phyloP scores from a whole-genome alignment of 1,284 basidiomycete species.

The Trichosporon sp. region DNA sequence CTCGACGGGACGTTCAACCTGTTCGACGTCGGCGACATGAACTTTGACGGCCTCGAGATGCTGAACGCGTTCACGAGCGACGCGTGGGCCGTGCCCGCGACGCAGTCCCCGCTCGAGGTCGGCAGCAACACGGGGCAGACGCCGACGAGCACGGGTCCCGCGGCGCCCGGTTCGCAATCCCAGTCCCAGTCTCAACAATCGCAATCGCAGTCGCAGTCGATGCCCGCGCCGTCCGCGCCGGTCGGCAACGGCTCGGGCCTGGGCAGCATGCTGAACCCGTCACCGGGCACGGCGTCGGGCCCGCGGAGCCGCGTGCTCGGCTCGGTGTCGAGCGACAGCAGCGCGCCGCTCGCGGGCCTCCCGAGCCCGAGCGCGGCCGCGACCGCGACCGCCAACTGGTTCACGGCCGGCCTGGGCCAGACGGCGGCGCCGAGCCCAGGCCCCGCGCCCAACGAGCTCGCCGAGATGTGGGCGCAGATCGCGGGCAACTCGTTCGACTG shows the following conservation, averaged over 20 bases:
- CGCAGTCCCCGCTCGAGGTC: conserved; percentile 1
- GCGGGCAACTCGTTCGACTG: conserved; percentile 42
- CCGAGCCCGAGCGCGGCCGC: background rate
- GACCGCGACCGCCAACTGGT: conserved; percentile 7
- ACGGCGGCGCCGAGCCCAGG: conserved; percentile 3
- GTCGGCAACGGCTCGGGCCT: background rate
- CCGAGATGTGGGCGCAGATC: conserved; percentile 45
- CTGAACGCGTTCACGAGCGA: conserved; percentile 42
- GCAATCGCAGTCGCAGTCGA: background rate
- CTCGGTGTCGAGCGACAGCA: background rate
- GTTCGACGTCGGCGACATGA: conserved; percentile 46
- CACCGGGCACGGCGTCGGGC: background rate
- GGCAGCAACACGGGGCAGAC: background rate
- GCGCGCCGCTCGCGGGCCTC: conserved; percentile 3
- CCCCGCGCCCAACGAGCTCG: conserved; percentile 17
- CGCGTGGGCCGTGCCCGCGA: conserved; percentile 14
- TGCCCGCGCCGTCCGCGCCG: background rate
- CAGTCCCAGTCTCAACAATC: background rate
- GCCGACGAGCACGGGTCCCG: background rate
- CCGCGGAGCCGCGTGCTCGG: conserved; percentile 7
- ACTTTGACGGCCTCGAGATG: conserved; percentile 45
- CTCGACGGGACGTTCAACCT: conserved; percentile 7
- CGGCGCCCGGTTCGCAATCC: background rate
- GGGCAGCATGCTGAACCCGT: background rate
- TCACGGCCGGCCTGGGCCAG: conserved; percentile 14